Evolutionary conservation across 2,329 filamentous ascomycete genomes (phyloP).

Genomic region (Claviceps digitariae): DNA sequence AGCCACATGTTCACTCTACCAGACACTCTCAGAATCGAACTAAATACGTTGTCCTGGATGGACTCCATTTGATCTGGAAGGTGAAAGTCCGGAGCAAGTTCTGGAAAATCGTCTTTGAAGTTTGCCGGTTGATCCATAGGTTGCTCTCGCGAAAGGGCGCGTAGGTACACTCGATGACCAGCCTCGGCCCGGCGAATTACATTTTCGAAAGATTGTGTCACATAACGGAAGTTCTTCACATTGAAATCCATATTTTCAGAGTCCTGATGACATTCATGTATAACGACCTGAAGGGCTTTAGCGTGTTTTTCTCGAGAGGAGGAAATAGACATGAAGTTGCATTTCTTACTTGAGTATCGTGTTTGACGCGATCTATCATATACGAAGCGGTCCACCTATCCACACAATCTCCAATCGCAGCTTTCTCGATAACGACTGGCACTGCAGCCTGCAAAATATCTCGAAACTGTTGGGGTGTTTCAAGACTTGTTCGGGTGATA

Average conservation of each 20-base stretch:
- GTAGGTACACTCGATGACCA: slow-evolving; percentile 60
- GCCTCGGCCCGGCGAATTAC: slow-evolving; percentile 49
- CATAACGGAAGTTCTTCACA: slow-evolving; percentile 69
- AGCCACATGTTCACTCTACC: slow-evolving; percentile 79
- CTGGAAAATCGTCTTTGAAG: slow-evolving; percentile 57
- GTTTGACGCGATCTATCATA: slow-evolving; percentile 47
- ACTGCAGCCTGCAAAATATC: slow-evolving; percentile 41
- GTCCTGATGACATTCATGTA: slow-evolving; percentile 49
- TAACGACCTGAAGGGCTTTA: slow-evolving; percentile 45
- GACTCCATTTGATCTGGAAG: slow-evolving; percentile 48
- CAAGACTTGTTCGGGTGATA: slow-evolving; percentile 40
- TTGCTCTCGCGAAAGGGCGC: slow-evolving; percentile 56
- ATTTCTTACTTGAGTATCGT: slow-evolving; percentile 41
- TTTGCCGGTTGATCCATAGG: slow-evolving; percentile 59
- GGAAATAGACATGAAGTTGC: neutral
- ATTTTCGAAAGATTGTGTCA: slow-evolving; percentile 49
- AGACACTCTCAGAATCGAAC: slow-evolving; percentile 66
- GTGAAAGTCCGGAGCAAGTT: slow-evolving; percentile 53
- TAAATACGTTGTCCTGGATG: slow-evolving; percentile 53
- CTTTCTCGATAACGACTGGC: slow-evolving; percentile 46
- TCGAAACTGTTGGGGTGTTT: slow-evolving; percentile 43
- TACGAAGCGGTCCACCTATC: slow-evolving; percentile 56
- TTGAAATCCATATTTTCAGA: slow-evolving; percentile 64
- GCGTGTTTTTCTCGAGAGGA: neutral
- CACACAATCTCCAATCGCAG: slow-evolving; percentile 55